phyloP scores from a whole-genome alignment of 2,329 filamentous ascomycete genomes.

The Fusarium cyanostomum region DNA sequence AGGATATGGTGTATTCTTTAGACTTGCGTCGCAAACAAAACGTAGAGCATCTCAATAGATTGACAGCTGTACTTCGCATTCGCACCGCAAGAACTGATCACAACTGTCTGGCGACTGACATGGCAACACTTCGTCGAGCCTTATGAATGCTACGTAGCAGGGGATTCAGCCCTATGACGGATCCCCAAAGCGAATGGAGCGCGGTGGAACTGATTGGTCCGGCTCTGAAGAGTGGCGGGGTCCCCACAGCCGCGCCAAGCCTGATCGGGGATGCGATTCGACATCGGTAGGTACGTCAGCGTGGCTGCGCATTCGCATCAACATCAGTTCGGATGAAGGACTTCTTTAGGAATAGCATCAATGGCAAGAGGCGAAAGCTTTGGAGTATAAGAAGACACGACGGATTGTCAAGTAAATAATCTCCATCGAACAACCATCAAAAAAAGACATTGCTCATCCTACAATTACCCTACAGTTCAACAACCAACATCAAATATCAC shows the following conservation, averaged over 20 bases:
- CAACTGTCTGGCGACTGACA: too few relatives aligned
- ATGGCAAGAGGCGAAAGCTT: neutral
- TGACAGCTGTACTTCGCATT: slow-evolving; percentile 2
- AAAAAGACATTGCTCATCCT: neutral
- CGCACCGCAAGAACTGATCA: neutral
- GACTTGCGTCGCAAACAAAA: slow-evolving; percentile 1
- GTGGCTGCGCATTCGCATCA: slow-evolving; percentile 30
- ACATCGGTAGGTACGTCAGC: slow-evolving; percentile 18
- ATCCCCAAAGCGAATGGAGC: slow-evolving; percentile 8
- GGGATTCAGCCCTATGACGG: neutral
- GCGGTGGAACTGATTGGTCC: slow-evolving; percentile 6
- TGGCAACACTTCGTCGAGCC: neutral
- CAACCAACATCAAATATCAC: neutral
- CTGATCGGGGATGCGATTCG: slow-evolving; percentile 30
- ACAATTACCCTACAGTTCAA: neutral
- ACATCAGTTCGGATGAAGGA: slow-evolving; percentile 24
- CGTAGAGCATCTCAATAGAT: slow-evolving; percentile 10
- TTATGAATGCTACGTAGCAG: neutral
- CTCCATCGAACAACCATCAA: neutral
- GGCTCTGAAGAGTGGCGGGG: neutral
- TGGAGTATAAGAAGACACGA: slow-evolving; percentile 16
- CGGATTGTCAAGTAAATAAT: neutral
- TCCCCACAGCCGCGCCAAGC: slow-evolving; percentile 19
- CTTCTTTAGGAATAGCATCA: slow-evolving; percentile 16
- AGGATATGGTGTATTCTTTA: slow-evolving; percentile 17